Evolutionary conservation across 2,329 filamentous ascomycete genomes (phyloP).

Genomic region (Pseudogymnoascus sp.): DNA sequence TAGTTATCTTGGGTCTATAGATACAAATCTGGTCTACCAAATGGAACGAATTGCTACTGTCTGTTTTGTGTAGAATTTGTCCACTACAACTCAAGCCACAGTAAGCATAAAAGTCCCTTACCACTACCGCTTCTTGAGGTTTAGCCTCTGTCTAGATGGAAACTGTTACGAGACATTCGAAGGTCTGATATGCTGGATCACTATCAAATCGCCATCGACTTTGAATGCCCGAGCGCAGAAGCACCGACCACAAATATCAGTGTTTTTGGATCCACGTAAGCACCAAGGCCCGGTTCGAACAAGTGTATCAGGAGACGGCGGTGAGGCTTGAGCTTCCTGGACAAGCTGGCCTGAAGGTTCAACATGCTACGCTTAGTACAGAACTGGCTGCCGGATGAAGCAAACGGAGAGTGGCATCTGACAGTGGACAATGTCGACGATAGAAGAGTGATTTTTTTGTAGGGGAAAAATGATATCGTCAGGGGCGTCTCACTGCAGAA

Average conservation of each 20-base stretch:
- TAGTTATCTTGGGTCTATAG: too few relatives aligned
- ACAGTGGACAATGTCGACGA: conserved; percentile 12
- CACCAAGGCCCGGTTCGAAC: conserved; percentile 12
- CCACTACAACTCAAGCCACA: background rate
- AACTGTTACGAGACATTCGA: too few relatives aligned
- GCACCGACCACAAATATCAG: conserved; percentile 9
- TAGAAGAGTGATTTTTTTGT: background rate
- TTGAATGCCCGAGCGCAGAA: conserved; percentile 11
- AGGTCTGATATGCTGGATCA: too few relatives aligned
- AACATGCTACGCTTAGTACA: background rate
- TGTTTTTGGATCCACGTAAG: too few relatives aligned
- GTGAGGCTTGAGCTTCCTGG: conserved; percentile 5
- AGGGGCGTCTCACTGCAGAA: background rate
- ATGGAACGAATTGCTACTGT: background rate
- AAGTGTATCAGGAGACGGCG: conserved; percentile 16
- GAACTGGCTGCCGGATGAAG: background rate
- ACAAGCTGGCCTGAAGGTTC: background rate
- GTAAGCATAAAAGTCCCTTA: too few relatives aligned
- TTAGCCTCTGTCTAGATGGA: too few relatives aligned
- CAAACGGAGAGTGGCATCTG: conserved; percentile 23
- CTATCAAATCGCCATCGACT: conserved; percentile 17
- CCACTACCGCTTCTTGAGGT: too few relatives aligned
- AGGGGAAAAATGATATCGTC: background rate
- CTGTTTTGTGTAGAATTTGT: background rate
- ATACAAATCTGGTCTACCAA: background rate